Evolutionary conservation across 495 filamentous ascomycete genomes (phyloP).

Genomic region (Neurospora cerealis): DNA sequence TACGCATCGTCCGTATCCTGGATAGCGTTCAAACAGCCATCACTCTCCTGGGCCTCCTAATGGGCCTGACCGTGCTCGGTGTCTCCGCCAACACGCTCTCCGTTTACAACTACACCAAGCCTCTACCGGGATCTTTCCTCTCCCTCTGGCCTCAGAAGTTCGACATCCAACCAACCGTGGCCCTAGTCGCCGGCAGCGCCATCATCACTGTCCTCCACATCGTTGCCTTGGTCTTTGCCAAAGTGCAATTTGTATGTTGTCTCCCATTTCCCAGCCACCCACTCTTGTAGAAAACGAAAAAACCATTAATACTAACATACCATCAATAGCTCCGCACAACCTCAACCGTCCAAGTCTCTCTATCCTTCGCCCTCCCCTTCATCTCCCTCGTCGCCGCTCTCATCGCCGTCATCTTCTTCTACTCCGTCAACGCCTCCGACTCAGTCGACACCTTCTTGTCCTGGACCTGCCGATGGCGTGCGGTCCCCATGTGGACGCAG

Average conservation of each 20-base stretch:
- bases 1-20: constrained; percentile 24
- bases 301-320: not conserved
- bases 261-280: not conserved
- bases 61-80: constrained; percentile 38
- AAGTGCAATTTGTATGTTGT: constrained; percentile 27
- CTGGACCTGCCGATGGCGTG: constrained; percentile 46
- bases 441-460: constrained; percentile 38
- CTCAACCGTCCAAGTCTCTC: constrained; percentile 23
- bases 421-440: constrained; percentile 39
- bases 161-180: constrained; percentile 39
- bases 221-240: constrained; percentile 33
- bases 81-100: constrained; percentile 37
- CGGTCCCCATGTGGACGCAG: constrained; percentile 31
- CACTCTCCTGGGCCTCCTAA: constrained; percentile 37
- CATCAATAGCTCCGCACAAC: constrained; percentile 31
- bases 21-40: constrained; percentile 34
- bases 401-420: constrained; percentile 43
- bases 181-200: constrained; percentile 35
- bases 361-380: constrained; percentile 31
- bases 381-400: constrained; percentile 35
- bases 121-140: constrained; percentile 25
- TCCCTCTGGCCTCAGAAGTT: constrained; percentile 43
- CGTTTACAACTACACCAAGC: constrained; percentile 40
- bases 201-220: constrained; percentile 34
- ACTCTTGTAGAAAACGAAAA: not conserved